Evolutionary conservation across 805 yeast genomes (phyloP), one percentile per base, ranked within the genome.

Genomic region (Lipomyces kockii): DNA sequence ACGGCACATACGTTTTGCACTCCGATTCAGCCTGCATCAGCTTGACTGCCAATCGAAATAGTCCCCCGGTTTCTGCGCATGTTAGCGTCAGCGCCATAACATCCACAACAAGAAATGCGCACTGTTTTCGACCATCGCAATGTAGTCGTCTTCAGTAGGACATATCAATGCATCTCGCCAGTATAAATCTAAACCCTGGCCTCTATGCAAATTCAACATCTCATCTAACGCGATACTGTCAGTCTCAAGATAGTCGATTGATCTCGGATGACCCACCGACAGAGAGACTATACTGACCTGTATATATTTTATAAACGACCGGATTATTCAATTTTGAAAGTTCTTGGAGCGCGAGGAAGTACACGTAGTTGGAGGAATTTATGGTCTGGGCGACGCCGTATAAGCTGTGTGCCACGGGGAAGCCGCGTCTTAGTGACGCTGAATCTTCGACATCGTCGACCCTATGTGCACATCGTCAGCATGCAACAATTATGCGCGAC

Each of bases 371-470:
- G 2, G 96, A 90, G 62, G 92, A 83, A 75, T 93, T 93, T 64
- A 94, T 86, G 2, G 97, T 90, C 74, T 86, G 85, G 0, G 97
- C 92, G 0, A 83, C 77, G 0, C 98, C 98, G 76, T 80, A 93
- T 20, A 89, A 82, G 60, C 85, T 78, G 76, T 93, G 97, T 0
- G 97, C 90, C 3, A 91, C 87, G 0, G 92, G 92, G 46, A 81
- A 77, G 0, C 97, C 97, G 53, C 98, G 78, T 71, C 98, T 81
- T 57, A 86, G 79, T 25, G 78, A 79, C 0, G 97, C 89, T 53
- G 78, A 81, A 76, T 93, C 98, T 75, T 93, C 98, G 34, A 93
- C 89, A 74, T 93, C 98, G 77, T 93, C 98, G 52, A 93, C 86
- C 3, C 75, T 73, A 55, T 29, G 25, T 29, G 22, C 25, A 51